These are phyloP conservation scores for Citrus cavaleriei DNA, from an alignment of 345 rosid genomes.

Conservation along the genomic window DNA sequence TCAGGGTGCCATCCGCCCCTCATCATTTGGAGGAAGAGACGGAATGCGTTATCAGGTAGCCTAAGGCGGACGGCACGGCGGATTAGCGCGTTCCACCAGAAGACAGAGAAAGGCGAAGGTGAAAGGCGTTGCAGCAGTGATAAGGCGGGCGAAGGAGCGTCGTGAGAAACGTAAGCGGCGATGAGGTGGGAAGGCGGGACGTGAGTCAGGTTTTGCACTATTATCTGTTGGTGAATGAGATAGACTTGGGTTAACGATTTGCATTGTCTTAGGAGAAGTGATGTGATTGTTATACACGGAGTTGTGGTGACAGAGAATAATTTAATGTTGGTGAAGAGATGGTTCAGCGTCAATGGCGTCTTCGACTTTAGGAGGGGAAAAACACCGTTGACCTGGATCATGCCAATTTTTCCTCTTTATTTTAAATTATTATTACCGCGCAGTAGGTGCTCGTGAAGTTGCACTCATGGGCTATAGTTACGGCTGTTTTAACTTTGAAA, in stretches of 20 bases:
- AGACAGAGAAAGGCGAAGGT: constrained; percentile 49
- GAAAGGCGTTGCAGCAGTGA: constrained; percentile 50
- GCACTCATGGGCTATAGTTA: too few species aligned
- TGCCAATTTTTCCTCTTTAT: too few species aligned
- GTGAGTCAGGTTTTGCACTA: constrained; percentile 42
- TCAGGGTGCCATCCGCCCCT: constrained; percentile 66
- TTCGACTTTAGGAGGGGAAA: too few species aligned
- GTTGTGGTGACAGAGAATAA: constrained; percentile 4
- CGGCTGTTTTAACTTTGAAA: too few species aligned
- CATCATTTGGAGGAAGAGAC: constrained; percentile 42
- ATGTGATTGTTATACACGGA: constrained; percentile 23
- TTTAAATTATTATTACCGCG: too few species aligned
- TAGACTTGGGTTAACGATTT: constrained; percentile 44
- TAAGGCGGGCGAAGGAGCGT: constrained; percentile 37
- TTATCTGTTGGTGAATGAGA: constrained; percentile 61
- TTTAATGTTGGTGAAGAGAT: not conserved
- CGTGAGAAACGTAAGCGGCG: constrained; percentile 59
- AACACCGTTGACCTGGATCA: too few species aligned
- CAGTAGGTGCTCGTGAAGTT: too few species aligned
- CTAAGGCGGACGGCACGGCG: constrained; percentile 41
- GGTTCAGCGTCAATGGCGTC: not conserved
- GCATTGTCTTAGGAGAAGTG: constrained; percentile 56
- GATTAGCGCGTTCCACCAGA: constrained; percentile 73
- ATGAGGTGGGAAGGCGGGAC: constrained; percentile 48
- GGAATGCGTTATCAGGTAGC: constrained; percentile 29